A percentile compares a stretch with the other conserved stretches of the same genome.
phyloP scores from a whole-genome alignment of 441 rosid genomes.

The Corymbia citriodora region DNA sequence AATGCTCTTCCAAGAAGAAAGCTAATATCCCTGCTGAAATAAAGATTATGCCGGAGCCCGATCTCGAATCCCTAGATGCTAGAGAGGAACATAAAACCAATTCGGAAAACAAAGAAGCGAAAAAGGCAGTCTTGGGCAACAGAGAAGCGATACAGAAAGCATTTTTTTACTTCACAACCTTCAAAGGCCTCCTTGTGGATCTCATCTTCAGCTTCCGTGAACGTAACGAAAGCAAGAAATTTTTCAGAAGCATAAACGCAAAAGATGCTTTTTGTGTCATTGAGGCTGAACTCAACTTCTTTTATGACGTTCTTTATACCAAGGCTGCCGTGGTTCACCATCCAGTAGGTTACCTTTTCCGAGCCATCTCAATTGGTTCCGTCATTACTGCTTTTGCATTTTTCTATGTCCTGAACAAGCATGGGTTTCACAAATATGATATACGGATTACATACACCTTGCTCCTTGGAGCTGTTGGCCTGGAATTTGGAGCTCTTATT shows the following conservation, averaged over 20 bases:
- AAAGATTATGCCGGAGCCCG: background rate
- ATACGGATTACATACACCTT: background rate
- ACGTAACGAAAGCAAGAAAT: background rate
- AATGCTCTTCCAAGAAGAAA: background rate
- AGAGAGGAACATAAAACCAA: accelerated
- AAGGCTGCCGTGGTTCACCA: background rate
- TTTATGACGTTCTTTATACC: background rate
- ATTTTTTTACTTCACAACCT: background rate
- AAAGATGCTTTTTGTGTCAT: background rate
- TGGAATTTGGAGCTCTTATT: background rate
- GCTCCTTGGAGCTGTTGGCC: background rate
- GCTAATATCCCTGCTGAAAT: background rate
- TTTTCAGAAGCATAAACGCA: background rate
- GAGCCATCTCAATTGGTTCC: background rate
- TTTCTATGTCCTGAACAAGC: background rate
- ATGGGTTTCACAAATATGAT: background rate
- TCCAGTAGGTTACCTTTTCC: background rate
- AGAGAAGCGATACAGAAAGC: background rate
- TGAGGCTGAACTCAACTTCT: background rate
- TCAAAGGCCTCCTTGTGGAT: background rate
- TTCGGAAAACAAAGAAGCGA: too few species aligned
- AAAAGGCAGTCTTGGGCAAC: background rate
- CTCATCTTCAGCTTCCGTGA: background rate
- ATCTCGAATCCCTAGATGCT: background rate
- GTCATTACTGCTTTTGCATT: background rate